Conservation (phyloP, 139 green algal genomes). For the Mesotaenium endlicherianum region DNA sequence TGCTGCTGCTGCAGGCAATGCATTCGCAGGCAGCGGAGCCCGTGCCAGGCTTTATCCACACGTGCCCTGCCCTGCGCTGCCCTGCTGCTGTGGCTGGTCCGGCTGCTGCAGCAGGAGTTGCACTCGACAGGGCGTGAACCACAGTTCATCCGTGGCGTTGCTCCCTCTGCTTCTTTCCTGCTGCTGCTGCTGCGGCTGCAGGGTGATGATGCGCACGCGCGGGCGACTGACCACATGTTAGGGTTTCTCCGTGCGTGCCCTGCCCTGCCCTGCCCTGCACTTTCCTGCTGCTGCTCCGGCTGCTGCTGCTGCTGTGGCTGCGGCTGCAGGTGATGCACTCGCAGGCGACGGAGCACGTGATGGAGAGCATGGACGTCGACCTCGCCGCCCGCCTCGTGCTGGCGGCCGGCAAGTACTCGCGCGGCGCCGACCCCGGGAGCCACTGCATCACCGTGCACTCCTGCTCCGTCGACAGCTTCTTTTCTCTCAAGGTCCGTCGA, state of each 20-base stretch:
- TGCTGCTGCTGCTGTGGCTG: no score
- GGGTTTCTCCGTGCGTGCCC: no score
- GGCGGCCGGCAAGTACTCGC: conserved; percentile 19
- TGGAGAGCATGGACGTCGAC: conserved; percentile 54
- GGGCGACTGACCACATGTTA: no score
- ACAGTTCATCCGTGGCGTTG: no score
- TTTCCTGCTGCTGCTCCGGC: background rate
- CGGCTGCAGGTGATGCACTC: conserved; percentile 58
- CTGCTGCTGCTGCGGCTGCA: no score
- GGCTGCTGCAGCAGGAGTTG: no score
- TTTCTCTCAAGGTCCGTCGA: conserved; percentile 45
- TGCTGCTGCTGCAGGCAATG: conserved; percentile 51
- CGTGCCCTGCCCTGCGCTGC: no score
- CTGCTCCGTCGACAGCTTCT: conserved; percentile 53
- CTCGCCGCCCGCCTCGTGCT: conserved; percentile 48
- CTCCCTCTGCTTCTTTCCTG: no score
- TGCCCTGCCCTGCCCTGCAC: background rate
- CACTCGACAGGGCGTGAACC: no score
- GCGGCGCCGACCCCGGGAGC: background rate
- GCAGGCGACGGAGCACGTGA: conserved; percentile 55
- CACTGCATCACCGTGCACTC: conserved; percentile 58
- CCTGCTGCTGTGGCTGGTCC: no score
- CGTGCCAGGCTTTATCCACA: no score
- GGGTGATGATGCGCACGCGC: no score
- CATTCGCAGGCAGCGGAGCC: conserved; percentile 61